Percentiles rank a stretch among this genome's conserved stretches.
These are phyloP conservation scores for Selenicereus undatus DNA, from an alignment of 148 eudicot genomes.

Conservation along the genomic window DNA sequence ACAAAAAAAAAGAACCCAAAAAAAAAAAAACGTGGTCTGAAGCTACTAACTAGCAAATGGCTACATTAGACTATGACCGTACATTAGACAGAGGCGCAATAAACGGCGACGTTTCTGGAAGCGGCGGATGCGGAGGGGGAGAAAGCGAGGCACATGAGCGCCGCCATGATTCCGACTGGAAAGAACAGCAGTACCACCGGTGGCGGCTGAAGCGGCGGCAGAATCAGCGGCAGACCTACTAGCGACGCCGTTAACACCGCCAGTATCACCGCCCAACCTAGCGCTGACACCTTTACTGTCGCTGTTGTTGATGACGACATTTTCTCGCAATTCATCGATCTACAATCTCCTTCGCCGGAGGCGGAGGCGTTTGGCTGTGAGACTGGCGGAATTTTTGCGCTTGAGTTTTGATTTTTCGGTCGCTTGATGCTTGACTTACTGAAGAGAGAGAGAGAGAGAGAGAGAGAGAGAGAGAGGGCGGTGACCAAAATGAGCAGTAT, in stretches of 20 bases:
- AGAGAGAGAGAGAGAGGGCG: background rate
- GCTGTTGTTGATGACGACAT: constrained; percentile 15
- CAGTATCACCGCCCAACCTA: constrained; percentile 27
- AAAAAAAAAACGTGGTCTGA: no score
- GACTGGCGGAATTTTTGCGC: background rate
- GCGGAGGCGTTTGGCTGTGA: background rate
- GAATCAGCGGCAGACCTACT: constrained; percentile 38
- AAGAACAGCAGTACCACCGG: constrained; percentile 43
- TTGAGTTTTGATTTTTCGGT: background rate
- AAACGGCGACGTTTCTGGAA: constrained; percentile 27
- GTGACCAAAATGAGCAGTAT: background rate
- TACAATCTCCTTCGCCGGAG: background rate
- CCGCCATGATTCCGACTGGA: constrained; percentile 46
- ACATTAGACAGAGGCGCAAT: constrained; percentile 13
- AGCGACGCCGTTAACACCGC: constrained; percentile 37
- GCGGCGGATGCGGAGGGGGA: constrained; percentile 25
- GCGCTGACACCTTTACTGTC: background rate
- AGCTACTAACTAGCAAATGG: no score
- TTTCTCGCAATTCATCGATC: background rate
- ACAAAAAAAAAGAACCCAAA: no score
- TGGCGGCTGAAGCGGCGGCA: constrained; percentile 55
- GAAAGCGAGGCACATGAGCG: constrained; percentile 39
- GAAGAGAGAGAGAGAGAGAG: background rate
- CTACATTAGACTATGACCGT: no score
- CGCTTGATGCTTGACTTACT: background rate